Evolutionary conservation across 2,329 filamentous ascomycete species (phyloP), one percentile per base, ranked within the genome.

Genomic region (Penicillium sp.): DNA sequence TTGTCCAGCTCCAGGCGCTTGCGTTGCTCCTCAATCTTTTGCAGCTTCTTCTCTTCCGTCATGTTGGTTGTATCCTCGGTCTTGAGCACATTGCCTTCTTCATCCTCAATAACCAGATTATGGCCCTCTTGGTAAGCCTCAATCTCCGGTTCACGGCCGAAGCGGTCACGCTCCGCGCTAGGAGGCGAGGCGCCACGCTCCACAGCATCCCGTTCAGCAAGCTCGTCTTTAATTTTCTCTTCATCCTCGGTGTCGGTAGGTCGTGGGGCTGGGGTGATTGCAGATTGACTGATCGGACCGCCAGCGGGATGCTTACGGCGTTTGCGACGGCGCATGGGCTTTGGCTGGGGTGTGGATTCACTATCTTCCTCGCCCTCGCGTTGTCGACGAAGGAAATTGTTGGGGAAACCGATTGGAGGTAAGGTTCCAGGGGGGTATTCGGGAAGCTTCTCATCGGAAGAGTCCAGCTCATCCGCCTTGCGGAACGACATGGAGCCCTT

Each of bases 261-360:
- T 56, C 66, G 74, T 44, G 77, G 75, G 8, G 42, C 42, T 31
- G 94, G 94, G 61, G 84, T 87, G 64, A 97, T 97, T 21, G 94
- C 94, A 31, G 93, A 96, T 67, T 95, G 87, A 56, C 85, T 90
- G 63, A 97, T 88, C 3, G 92, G 94, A 0, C 94, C 94, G 57
- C 94, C 94, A 3, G 90, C 88, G 2, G 87, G 89, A n/a, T 84
- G 87, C 66, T 83, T 87, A 45, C 85, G 87, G 40, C 85, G 83
- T 56, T 86, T 84, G 51, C 83, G 81, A 21, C 53, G 51, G 6
- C 54, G 57, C n/a, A 82, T 56, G 18, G 73, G 67, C 43, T 74
- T 74, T 11, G 81, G 58, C 77, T 83, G 70, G 1, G 86, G 74
- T 19, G 88, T 82, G 61, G 79, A 59, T 39, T 75, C 85, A 8